Evolutionary conservation across 768 basidiomycete species (phyloP).

Genomic region (Cubamyces lactineus): DNA sequence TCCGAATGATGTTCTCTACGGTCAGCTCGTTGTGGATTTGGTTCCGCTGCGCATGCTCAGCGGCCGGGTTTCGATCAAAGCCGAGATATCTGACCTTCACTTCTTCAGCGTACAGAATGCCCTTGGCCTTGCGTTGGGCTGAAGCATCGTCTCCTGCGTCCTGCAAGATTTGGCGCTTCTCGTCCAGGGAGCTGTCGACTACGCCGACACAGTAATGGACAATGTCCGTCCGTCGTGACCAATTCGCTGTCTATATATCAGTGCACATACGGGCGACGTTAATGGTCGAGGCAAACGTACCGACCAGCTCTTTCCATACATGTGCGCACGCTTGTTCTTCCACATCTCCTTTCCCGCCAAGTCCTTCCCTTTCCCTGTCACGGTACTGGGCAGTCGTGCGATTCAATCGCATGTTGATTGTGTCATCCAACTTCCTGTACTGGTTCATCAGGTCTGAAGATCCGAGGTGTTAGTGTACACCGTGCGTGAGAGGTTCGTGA

Average conservation of each 20-base stretch:
- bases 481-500: neutral
- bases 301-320: conserved; percentile 79
- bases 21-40: conserved; percentile 76
- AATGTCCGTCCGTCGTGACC: conserved; percentile 74
- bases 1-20: conserved; percentile 73
- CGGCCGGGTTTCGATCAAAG: conserved; percentile 4
- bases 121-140: conserved; percentile 54
- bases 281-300: conserved; percentile 44
- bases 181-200: conserved; percentile 63
- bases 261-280: neutral
- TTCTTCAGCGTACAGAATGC: conserved; percentile 63
- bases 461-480: conserved; percentile 11
- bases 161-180: conserved; percentile 54
- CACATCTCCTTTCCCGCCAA: conserved; percentile 50
- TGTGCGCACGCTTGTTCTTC: conserved; percentile 78
- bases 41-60: conserved; percentile 50
- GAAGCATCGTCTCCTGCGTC: conserved; percentile 47
- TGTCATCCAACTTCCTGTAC: conserved; percentile 80
- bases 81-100: conserved; percentile 58
- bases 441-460: conserved; percentile 75
- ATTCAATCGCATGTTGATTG: conserved; percentile 80
- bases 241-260: conserved; percentile 41
- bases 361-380: conserved; percentile 64
- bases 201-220: conserved; percentile 76
- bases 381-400: conserved; percentile 76